Conservation (phyloP, 192 early-diverging fungal species). For the Rhizophagus clarus region DNA sequence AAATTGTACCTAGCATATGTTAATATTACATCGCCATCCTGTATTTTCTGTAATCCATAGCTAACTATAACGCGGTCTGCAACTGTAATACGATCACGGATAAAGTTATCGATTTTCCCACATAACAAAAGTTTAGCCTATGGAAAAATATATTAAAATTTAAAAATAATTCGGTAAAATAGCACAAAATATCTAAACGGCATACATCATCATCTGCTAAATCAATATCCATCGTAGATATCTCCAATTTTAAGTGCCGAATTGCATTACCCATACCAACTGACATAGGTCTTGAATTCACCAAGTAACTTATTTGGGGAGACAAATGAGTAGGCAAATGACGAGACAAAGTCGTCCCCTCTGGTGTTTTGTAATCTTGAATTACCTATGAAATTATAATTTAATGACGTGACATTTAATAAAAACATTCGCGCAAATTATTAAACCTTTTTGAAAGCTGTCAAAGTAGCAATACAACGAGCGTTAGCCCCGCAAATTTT, state of each 20-base stretch:
- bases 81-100: constrained; percentile 85
- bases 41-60: constrained; percentile 84
- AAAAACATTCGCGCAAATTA: not conserved
- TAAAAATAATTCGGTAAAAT: not conserved
- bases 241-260: constrained; percentile 85
- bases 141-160: not conserved
- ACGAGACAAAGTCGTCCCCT: constrained; percentile 74
- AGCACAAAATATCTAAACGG: not conserved
- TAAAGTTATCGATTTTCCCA: constrained; percentile 83
- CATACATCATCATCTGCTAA: constrained; percentile 84
- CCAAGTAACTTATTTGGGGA: constrained; percentile 90
- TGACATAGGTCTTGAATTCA: constrained; percentile 82
- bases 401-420: not conserved
- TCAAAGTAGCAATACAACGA: constrained; percentile 85
- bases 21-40: constrained; percentile 90
- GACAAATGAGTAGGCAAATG: constrained; percentile 81
- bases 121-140: constrained; percentile 72
- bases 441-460: constrained; percentile 77
- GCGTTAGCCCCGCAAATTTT: constrained; percentile 92
- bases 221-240: constrained; percentile 74
- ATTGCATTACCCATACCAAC: constrained; percentile 94
- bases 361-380: constrained; percentile 87
- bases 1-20: constrained; percentile 69
- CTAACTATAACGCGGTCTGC: constrained; percentile 81
- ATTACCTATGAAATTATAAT: constrained; percentile 65